Evolutionary conservation across 73 alveolate genomes (phyloP).

Genomic region (Breviolum minutum): DNA sequence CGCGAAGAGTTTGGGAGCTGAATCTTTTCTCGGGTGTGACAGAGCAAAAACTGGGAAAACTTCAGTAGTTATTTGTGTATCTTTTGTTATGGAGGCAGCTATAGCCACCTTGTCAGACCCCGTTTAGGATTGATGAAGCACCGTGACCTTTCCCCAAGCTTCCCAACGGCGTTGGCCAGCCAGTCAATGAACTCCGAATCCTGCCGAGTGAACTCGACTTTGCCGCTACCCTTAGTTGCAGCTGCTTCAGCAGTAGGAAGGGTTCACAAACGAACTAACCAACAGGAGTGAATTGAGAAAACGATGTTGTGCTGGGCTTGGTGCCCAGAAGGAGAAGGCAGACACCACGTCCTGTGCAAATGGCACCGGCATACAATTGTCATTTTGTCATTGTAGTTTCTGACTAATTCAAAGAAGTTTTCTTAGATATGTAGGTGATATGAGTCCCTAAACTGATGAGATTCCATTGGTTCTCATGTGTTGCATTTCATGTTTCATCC

Average conservation of each 20-base stretch:
- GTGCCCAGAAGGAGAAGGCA: conserved; percentile 41
- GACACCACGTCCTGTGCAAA: conserved; percentile 6
- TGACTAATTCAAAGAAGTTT: too few relatives aligned
- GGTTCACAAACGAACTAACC: not conserved
- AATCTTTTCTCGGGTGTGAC: too few relatives aligned
- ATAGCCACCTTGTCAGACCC: not conserved
- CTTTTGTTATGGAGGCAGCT: not conserved
- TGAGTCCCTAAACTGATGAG: too few relatives aligned
- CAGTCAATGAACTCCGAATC: conserved; percentile 62
- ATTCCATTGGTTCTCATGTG: too few relatives aligned
- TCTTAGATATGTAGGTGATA: too few relatives aligned
- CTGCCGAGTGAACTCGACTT: conserved; percentile 40
- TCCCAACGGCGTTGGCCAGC: conserved; percentile 64
- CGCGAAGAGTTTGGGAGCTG: too few relatives aligned
- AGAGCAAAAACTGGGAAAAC: too few relatives aligned
- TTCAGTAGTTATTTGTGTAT: too few relatives aligned
- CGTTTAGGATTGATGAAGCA: not conserved
- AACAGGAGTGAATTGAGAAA: not conserved
- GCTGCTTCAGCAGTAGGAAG: too few relatives aligned
- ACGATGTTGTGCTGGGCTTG: not conserved
- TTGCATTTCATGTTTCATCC: too few relatives aligned
- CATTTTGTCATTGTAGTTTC: too few relatives aligned
- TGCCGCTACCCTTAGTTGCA: conserved; percentile 30
- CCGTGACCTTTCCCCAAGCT: not conserved
- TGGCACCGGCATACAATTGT: not conserved